Evolutionary conservation across 1,139 yeast genomes (phyloP).

Genomic region (Fermentozyma sake): DNA sequence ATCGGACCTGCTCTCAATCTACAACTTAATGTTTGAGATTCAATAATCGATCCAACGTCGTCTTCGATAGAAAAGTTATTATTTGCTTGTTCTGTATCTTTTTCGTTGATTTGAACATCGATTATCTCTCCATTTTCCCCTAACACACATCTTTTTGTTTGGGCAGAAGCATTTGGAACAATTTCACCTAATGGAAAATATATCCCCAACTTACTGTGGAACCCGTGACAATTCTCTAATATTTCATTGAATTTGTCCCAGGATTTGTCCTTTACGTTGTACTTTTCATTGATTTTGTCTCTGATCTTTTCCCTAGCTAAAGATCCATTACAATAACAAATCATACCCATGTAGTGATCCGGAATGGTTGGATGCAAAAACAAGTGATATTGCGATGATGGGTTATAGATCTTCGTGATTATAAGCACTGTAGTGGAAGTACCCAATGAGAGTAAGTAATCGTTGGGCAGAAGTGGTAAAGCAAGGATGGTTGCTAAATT

Average conservation of each 20-base stretch:
- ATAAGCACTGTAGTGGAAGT: constrained; percentile 85
- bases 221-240: constrained; percentile 35
- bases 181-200: constrained; percentile 89
- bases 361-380: constrained; percentile 83
- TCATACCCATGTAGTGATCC: constrained; percentile 86
- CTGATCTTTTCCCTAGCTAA: constrained; percentile 78
- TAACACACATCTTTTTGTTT: constrained; percentile 46
- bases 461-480: constrained; percentile 71
- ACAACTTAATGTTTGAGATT: constrained; percentile 83
- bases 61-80: constrained; percentile 45
- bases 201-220: constrained; percentile 57
- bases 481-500: constrained; percentile 86
- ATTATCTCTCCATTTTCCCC: constrained; percentile 21
- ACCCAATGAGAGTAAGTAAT: constrained; percentile 77
- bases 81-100: no score
- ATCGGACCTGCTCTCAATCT: constrained; percentile 77
- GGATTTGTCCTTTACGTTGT: constrained; percentile 24
- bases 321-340: constrained; percentile 90
- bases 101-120: constrained; percentile 16
- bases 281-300: constrained; percentile 53
- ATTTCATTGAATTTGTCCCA: constrained; percentile 70
- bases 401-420: constrained; percentile 71
- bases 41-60: constrained; percentile 76
- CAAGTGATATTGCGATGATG: constrained; percentile 79
- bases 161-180: constrained; percentile 73